A percentile compares a stretch with the other conserved stretches of the same genome.
Evolutionary conservation across 768 basidiomycete species (phyloP).

Genomic region (Rhodotorula kratochvilovae): DNA sequence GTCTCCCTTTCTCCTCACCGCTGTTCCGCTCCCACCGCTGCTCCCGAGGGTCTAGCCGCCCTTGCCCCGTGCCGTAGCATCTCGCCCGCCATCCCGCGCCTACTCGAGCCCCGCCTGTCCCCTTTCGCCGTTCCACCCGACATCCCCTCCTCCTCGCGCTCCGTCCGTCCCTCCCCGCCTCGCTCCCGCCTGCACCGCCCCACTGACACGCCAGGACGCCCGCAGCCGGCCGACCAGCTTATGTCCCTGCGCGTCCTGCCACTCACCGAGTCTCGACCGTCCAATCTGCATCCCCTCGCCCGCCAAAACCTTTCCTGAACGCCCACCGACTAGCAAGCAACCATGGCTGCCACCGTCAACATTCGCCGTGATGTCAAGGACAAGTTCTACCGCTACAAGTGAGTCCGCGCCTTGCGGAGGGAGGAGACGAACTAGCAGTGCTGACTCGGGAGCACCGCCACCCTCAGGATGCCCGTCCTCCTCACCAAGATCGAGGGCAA

Average conservation of each 20-base stretch:
- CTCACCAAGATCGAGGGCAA: slow-evolving; percentile 96
- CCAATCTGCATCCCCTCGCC: neutral
- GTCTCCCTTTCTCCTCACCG: neutral
- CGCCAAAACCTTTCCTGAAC: neutral
- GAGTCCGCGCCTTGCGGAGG: slow-evolving; percentile 37
- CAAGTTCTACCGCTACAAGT: slow-evolving; percentile 93
- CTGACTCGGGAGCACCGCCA: too few species aligned
- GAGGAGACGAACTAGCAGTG: neutral
- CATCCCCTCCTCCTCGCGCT: neutral
- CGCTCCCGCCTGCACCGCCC: too few species aligned
- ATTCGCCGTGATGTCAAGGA: slow-evolving; percentile 94
- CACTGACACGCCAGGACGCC: neutral
- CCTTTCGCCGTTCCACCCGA: slow-evolving; percentile 21
- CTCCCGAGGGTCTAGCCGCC: too few species aligned
- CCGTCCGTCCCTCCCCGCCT: neutral
- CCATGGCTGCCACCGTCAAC: slow-evolving; percentile 79
- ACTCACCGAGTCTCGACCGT: neutral
- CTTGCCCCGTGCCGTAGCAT: neutral
- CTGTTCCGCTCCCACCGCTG: neutral
- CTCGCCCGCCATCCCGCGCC: slow-evolving; percentile 16
- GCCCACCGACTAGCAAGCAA: slow-evolving; percentile 50
- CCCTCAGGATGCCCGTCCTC: slow-evolving; percentile 80
- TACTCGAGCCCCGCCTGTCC: slow-evolving; percentile 6
- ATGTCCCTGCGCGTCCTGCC: neutral
- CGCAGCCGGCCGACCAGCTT: slow-evolving; percentile 1